Base-by-base conservation (phyloP, 352 stramenopile genomes). In the Globisporangium mamillatum region DNA sequence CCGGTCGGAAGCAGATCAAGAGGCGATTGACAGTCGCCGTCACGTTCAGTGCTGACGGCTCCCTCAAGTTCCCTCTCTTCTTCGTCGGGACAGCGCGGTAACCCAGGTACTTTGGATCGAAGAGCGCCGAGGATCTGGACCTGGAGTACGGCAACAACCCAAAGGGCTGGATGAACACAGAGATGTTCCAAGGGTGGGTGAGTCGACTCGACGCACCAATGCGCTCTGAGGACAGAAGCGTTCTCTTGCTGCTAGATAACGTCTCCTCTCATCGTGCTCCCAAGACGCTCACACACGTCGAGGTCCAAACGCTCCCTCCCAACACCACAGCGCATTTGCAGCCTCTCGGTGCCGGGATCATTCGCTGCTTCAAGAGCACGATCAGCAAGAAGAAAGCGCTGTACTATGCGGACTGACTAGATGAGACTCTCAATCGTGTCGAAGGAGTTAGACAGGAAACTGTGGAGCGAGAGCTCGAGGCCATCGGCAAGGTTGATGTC, bases 281-380 rank as follows among this genome's bases (percentile, higher is more conserved):
- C 32, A 12, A 25, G 20, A 32, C 27, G n/a, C 36, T 53, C 20
- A 36, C 34, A 20, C 22, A 63, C 36, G 36, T 54, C 20, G 6
- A 27, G 3, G 20, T 63, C 6, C 9, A 12, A 29, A 63, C 38
- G 57, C 34, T 63, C n/a, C 22, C n/a, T 18, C 57, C 36, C 41
- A 52, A 52, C 57, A 52, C 57, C 34, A 53, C 36, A 25, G 57
- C 34, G 10, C 34, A 53, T 22, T 29, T 66, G 4, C 60, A 66
- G 57, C 32, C 81, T 87, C 60, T 84, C 73, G 50, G 48, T 55
- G 48, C 48, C 20, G 48, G n/a, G 7, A 55, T 55, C 48, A 55
- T 55, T 55, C 48, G 48, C 48, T 29, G 29, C n/a, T 55, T 55
- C 48, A 55, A 55, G 48, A 55, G 48, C n/a, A 29, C n/a, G 48